Evolutionary conservation across 2,329 filamentous ascomycete species (phyloP), one percentile per base, ranked within the genome.

Genomic region (Metarhizium robertsii): DNA sequence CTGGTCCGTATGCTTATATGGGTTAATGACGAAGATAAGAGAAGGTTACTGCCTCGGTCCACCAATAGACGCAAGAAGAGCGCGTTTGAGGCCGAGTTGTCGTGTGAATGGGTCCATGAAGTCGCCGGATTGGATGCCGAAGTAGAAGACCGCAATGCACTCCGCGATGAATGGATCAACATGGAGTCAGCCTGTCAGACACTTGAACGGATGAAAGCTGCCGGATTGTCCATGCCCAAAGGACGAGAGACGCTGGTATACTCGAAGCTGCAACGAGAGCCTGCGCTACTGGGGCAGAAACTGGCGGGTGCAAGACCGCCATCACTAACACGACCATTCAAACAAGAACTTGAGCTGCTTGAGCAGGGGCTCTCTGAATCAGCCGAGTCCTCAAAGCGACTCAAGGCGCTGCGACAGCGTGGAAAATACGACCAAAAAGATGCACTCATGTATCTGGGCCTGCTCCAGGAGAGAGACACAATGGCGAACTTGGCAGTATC

Each of bases 1-100:
- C 79, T 85, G 18, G 85, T 95, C 3, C 84, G 91, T 51, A 86
- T 92, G 75, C 77, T 97, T 1, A 66, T 92, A 43, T 92, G 91
- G 85, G 64, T 85, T 3, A 77, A 80, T 1, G 75, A 85, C 47
- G 73, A 79, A 0, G 86, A 90, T 55, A 83, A 83, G 60, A 63
- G 69, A 6, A 59, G 68, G 1, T 61, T 89, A 1, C 57, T 96
- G 7, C 87, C 92, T 0, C 80, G 79, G 53, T 71, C 73, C 2
- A 65, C 87, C 2, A 68, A 74, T 38, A 68, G 73, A 1, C 79
- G 86, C n/a, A 77, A 71, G 46, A 84, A 83, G 49, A 67, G 76
- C 25, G 75, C 80, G 4, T 66, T 88, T 4, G 75, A 86, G 53
- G 74, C 79, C 2, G 85, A 90, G 60, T 69, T 87, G 3, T 67